A percentile compares a stretch with the other conserved stretches of the same genome.
Conservation (phyloP, 1,284 basidiomycete species). For the Quambalaria eucalypti region DNA sequence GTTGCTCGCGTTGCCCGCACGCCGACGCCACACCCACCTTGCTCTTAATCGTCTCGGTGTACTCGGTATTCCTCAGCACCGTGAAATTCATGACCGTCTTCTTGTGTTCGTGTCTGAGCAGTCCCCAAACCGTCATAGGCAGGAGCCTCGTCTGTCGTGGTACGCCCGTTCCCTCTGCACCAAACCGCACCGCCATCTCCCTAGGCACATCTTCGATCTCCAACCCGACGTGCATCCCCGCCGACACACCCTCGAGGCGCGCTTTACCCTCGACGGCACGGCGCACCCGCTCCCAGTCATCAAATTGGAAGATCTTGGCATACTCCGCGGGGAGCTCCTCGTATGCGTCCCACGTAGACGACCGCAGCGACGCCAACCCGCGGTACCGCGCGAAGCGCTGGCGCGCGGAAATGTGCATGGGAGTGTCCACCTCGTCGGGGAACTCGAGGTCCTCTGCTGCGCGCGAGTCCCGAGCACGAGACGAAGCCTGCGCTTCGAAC, state of each 20-base stretch:
- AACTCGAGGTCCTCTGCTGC: slow-evolving; percentile 66
- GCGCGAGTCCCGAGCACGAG: slow-evolving; percentile 66
- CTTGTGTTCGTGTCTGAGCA: slow-evolving; percentile 94
- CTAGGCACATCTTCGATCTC: slow-evolving; percentile 31
- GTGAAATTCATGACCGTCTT: slow-evolving; percentile 86
- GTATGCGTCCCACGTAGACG: slow-evolving; percentile 93
- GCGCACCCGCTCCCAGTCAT: slow-evolving; percentile 81
- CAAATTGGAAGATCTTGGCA: slow-evolving; percentile 90
- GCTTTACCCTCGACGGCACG: slow-evolving; percentile 56
- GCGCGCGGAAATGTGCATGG: slow-evolving; percentile 71
- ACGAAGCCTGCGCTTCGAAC: slow-evolving; percentile 68
- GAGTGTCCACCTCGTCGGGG: slow-evolving; percentile 97
- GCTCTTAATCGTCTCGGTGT: slow-evolving; percentile 72
- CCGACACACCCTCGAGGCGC: slow-evolving; percentile 29
- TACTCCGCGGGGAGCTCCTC: slow-evolving; percentile 93
- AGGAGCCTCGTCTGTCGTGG: slow-evolving; percentile 30
- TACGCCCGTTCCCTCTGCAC: slow-evolving; percentile 3
- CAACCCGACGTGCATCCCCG: slow-evolving; percentile 21
- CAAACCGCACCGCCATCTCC: slow-evolving; percentile 27
- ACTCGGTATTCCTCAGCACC: slow-evolving; percentile 91
- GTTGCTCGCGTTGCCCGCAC: background rate
- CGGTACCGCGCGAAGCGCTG: slow-evolving; percentile 87
- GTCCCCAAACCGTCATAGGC: slow-evolving; percentile 68
- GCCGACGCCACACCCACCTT: slow-evolving; percentile 56
- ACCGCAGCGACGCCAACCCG: slow-evolving; percentile 83